Evolutionary conservation across 129 eudicot species (phyloP).

Genomic region (Helichrysum umbraculigerum): DNA sequence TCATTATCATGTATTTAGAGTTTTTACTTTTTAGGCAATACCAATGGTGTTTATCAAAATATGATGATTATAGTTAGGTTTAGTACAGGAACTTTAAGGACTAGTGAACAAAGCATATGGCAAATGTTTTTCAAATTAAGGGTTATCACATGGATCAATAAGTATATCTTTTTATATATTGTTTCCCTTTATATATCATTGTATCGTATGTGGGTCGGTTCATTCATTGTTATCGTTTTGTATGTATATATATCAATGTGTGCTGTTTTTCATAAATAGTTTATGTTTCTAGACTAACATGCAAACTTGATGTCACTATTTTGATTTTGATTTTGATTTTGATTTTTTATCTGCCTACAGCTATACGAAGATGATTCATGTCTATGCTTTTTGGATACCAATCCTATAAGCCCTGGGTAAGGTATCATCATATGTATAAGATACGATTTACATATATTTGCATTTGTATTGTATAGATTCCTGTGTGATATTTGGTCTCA

Average conservation of each 20-base stretch:
- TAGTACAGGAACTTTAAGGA: background rate
- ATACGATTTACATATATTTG: background rate
- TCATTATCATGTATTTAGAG: no score
- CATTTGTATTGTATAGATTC: background rate
- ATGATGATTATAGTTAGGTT: background rate
- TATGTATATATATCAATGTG: background rate
- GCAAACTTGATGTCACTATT: slow-evolving; percentile 10
- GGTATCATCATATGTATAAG: slow-evolving; percentile 46
- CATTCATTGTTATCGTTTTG: background rate
- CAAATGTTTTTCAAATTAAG: background rate
- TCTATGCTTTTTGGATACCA: slow-evolving; percentile 85
- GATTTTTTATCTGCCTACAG: slow-evolving; percentile 44
- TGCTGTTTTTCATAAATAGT: slow-evolving; percentile 7
- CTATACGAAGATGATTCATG: slow-evolving; percentile 88
- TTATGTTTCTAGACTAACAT: background rate
- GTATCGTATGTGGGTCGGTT: background rate
- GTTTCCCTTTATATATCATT: background rate
- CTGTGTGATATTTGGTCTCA: background rate
- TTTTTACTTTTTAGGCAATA: background rate
- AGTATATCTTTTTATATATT: background rate
- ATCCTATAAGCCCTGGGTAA: slow-evolving; percentile 94
- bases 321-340: slow-evolving; percentile 30
- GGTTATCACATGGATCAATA: background rate
- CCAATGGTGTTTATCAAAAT: background rate
- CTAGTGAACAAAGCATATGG: slow-evolving; percentile 17